A percentile compares a stretch with the other conserved stretches of the same genome.
phyloP scores from a whole-genome alignment of 495 filamentous ascomycete species.

The Diplogelasinospora grovesii region DNA sequence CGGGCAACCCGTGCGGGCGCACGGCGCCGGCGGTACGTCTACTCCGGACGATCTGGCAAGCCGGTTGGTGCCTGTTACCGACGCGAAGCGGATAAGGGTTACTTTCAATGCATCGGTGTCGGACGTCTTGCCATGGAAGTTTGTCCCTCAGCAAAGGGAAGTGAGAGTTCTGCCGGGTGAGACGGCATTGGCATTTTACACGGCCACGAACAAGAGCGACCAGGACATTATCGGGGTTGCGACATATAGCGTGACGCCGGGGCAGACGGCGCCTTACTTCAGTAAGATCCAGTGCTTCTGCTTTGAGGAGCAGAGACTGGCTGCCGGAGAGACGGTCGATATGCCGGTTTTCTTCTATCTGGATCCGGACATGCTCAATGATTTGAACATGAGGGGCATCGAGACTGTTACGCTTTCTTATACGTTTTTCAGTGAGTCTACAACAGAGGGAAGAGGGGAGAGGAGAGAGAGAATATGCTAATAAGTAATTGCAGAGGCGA shows the following conservation, averaged over 20 bases:
- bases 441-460: too few relatives aligned
- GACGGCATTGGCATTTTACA: conserved; percentile 97
- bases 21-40: conserved; percentile 38
- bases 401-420: conserved; percentile 93
- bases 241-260: conserved; percentile 94
- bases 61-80: conserved; percentile 72
- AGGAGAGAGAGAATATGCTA: conserved; percentile 1
- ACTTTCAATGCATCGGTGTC: conserved; percentile 95
- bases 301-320: conserved; percentile 89
- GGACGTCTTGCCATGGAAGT: conserved; percentile 95
- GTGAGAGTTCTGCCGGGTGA: conserved; percentile 92
- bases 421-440: conserved; percentile 98
- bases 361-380: conserved; percentile 89
- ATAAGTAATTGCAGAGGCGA: conserved; percentile 55
- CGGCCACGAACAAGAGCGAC: conserved; percentile 81
- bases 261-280: conserved; percentile 94
- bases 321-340: conserved; percentile 94
- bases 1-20: conserved; percentile 84
- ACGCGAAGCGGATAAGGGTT: conserved; percentile 80
- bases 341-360: conserved; percentile 99
- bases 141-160: conserved; percentile 92
- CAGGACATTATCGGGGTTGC: conserved; percentile 96
- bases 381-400: conserved; percentile 86
- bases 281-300: conserved; percentile 99
- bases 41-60: conserved; percentile 57